phyloP scores from a whole-genome alignment of 495 filamentous ascomycete genomes.

The Neurospora sp. region DNA sequence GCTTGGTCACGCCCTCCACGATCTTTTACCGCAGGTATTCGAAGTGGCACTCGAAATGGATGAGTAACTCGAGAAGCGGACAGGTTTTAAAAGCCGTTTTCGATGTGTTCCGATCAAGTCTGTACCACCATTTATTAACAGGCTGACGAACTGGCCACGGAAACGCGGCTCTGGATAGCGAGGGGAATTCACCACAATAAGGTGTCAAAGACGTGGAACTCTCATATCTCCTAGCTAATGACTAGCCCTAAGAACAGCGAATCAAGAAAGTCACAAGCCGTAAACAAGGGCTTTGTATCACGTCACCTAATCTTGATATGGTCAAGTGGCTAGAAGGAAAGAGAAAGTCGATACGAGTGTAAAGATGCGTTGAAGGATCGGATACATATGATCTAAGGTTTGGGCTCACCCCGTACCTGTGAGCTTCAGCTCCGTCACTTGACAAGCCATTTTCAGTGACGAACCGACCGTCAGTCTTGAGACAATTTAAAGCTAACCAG shows the following conservation, averaged over 20 bases:
- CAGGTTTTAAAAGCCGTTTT: background rate
- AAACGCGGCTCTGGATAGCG: background rate
- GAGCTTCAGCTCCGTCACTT: conserved; percentile 23
- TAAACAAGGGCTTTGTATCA: conserved; percentile 13
- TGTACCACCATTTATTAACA: background rate
- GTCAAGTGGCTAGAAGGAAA: conserved; percentile 11
- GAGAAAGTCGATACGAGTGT: conserved; percentile 18
- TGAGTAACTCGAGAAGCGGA: background rate
- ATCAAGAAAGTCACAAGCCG: conserved; percentile 10
- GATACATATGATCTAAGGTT: conserved; percentile 9
- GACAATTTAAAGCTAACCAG: background rate
- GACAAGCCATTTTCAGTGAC: conserved; percentile 7
- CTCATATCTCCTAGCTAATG: background rate
- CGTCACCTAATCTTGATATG: conserved; percentile 18
- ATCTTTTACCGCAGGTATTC: background rate
- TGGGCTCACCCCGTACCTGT: conserved; percentile 5
- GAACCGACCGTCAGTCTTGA: background rate
- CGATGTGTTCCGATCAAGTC: background rate
- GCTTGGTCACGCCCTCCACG: background rate
- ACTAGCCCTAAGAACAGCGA: background rate
- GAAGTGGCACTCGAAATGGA: background rate
- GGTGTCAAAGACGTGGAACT: background rate
- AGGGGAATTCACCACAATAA: background rate
- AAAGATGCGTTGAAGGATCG: conserved; percentile 2
- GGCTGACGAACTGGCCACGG: background rate